A percentile compares a stretch with the other conserved stretches of the same genome.
Evolutionary conservation across 2,329 filamentous ascomycete species (phyloP).

Genomic region (Fusarium chuoi): DNA sequence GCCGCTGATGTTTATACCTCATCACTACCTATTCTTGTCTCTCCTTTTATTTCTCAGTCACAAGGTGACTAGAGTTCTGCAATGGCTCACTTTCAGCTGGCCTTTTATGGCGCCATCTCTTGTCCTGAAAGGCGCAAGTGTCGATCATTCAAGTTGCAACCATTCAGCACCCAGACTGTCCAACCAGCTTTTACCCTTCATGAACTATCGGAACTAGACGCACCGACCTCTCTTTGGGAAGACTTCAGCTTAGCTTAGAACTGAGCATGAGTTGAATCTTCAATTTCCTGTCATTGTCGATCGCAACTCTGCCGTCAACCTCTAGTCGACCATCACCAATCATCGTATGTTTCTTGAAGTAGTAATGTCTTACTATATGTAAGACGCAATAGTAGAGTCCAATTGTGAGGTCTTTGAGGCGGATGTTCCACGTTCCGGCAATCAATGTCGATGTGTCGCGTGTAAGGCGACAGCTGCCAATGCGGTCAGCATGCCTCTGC

Average conservation of each 20-base stretch:
- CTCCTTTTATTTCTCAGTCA: not conserved
- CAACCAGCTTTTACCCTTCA: conserved; percentile 18
- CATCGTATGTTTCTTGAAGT: not conserved
- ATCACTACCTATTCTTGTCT: not conserved
- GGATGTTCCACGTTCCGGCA: conserved; percentile 21
- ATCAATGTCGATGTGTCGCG: not conserved
- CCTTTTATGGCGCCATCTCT: conserved; percentile 32
- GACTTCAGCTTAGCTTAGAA: conserved; percentile 10
- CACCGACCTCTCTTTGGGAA: not conserved
- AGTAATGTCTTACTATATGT: not conserved
- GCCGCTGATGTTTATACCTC: conserved; percentile 20
- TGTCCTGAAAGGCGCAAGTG: conserved; percentile 31
- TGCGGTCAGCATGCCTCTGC: conserved; percentile 13
- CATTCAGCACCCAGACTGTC: conserved; percentile 5
- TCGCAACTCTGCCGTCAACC: conserved; percentile 1
- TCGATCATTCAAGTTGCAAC: conserved; percentile 28
- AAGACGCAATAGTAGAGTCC: conserved; percentile 13
- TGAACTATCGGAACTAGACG: conserved; percentile 25
- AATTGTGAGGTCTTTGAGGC: not conserved
- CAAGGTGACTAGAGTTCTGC: not conserved
- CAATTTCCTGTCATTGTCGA: conserved; percentile 10
- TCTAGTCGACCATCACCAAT: not conserved
- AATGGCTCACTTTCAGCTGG: conserved; percentile 8
- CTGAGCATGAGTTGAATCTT: not conserved
- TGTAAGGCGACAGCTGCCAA: not conserved